These are phyloP conservation scores for Colletotrichum agaves DNA, from an alignment of 2,329 filamentous ascomycete species.

Conservation along the genomic window DNA sequence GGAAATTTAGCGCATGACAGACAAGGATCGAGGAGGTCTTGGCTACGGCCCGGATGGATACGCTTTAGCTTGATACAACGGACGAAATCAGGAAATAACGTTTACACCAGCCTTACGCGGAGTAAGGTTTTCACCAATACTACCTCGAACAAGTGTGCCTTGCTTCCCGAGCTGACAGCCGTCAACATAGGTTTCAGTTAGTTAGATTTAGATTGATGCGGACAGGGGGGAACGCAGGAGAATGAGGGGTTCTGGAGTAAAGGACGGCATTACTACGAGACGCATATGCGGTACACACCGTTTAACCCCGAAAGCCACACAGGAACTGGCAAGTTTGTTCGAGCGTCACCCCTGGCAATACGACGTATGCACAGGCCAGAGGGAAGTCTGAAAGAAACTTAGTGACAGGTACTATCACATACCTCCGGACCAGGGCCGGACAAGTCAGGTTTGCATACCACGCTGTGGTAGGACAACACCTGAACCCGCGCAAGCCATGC, in stretches of 20 bases:
- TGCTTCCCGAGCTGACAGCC: constrained; percentile 10
- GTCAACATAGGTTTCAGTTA: neutral
- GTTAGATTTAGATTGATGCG: constrained; percentile 1
- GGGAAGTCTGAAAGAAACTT: neutral
- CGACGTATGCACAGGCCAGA: constrained; percentile 13
- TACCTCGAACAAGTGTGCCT: constrained; percentile 10
- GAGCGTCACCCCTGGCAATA: constrained; percentile 1
- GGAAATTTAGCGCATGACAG: constrained; percentile 10
- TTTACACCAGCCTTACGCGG: constrained; percentile 9
- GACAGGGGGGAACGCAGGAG: neutral
- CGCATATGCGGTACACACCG: neutral
- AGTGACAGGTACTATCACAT: neutral
- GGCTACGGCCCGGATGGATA: constrained; percentile 8
- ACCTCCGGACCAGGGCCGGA: neutral
- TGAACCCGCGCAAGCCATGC: neutral
- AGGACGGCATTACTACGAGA: neutral
- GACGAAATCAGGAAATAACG: neutral
- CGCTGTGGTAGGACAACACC: neutral
- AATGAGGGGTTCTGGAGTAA: constrained; percentile 1
- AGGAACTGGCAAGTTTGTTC: neutral
- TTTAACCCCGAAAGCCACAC: constrained; percentile 24
- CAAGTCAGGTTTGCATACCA: neutral
- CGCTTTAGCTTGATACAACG: neutral
- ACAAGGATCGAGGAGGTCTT: neutral
- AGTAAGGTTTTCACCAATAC: neutral